Evolutionary conservation across 495 filamentous ascomycete genomes (phyloP), one percentile per base, ranked within the genome.

Genomic region (Xylaria grammica): DNA sequence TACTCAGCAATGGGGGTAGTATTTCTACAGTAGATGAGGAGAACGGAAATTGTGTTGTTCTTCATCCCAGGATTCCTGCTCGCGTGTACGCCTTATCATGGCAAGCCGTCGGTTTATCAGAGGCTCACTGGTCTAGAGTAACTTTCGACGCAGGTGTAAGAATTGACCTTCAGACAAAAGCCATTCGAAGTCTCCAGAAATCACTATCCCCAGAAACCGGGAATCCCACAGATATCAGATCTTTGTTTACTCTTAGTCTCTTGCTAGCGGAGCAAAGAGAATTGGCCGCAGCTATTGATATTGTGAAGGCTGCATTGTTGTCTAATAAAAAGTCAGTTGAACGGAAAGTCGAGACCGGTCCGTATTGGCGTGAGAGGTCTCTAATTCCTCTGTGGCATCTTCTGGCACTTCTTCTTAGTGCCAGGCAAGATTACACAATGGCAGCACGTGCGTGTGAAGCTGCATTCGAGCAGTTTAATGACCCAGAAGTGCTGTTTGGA

Each of bases 381-480:
- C 73, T 90, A 26, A 83, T 91, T 19, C 85, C 89, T 4, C 58
- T 92, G 17, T 96, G 95, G 90, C 96, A 99, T 77, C 80, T 97
- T 3, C 84, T 98, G 54, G 88, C 91, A 2, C 78, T 98, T 38
- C 79, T 97, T 30, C 82, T 98, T 9, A 97, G 92, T 69, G 91
- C 93, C 9, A 88, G 89, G 65, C 89, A 96, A 45, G 92, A 97
- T 38, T 97, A 92, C 72, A 79, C 86, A 46, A 88, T 89, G 69
- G 93, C 95, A 13, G 84, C 85, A 22, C 87, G 87, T 40, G 88
- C 92, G 2, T 97, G 93, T 67, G 90, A 95, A 73, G 93, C 91
- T 13, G 94, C 94, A 8, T 91, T 97, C 68, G 91, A 97, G 54
- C 90, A 94, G 70, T 96, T 93, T 72, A 85, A 82, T 52, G 84